phyloP scores from a whole-genome alignment of 2,329 filamentous ascomycete species.

The Xylogone sp. region DNA sequence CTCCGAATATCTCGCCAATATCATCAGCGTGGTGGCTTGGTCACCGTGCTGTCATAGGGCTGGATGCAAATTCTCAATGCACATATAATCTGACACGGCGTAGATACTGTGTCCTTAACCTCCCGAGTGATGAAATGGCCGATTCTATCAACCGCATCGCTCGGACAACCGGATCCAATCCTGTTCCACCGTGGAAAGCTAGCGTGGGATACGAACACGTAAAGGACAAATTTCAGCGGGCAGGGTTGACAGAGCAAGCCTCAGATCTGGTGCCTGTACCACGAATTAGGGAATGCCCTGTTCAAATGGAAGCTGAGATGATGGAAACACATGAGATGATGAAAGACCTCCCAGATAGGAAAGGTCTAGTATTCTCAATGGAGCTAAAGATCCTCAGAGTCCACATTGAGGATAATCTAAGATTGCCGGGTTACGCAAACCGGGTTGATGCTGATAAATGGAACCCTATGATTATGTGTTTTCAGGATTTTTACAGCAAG shows the following conservation, averaged over 20 bases:
- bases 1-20: conserved; percentile 36
- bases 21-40: conserved; percentile 41
- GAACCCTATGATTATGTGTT: conserved; percentile 40
- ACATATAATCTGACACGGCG: conserved; percentile 35
- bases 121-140: conserved; percentile 35
- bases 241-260: conserved; percentile 28
- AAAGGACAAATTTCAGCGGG: conserved; percentile 34
- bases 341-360: conserved; percentile 22
- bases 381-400: conserved; percentile 34
- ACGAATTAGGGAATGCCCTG: conserved; percentile 34
- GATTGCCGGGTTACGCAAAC: conserved; percentile 33
- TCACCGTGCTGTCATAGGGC: conserved; percentile 36
- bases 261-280: conserved; percentile 30
- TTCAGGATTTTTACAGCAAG: conserved; percentile 38
- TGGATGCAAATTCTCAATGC: conserved; percentile 31
- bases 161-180: conserved; percentile 1
- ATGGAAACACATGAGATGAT: conserved; percentile 25
- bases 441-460: conserved; percentile 38
- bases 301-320: conserved; percentile 37
- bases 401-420: conserved; percentile 29
- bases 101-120: conserved; percentile 38
- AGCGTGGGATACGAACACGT: conserved; percentile 17
- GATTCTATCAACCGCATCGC: conserved; percentile 18
- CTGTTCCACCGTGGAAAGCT: background rate
- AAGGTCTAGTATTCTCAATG: conserved; percentile 24